Base-by-base conservation (phyloP, 768 basidiomycete species). In the Leucogyrophana mollusca region DNA sequence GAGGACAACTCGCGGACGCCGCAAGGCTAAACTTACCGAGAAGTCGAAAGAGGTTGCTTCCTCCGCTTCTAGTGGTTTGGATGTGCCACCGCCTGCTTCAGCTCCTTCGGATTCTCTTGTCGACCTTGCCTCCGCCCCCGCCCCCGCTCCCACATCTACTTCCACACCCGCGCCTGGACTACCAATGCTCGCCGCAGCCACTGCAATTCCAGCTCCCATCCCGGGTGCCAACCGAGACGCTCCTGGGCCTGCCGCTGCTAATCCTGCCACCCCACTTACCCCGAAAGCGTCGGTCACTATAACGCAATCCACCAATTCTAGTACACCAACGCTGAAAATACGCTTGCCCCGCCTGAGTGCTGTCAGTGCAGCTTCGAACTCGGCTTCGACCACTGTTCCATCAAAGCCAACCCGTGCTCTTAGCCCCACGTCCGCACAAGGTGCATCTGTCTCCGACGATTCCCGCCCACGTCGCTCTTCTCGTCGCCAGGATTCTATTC, bases 281-380 rank as follows among this genome's bases (percentile, higher is more conserved):
- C 64, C 64, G 25, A 68, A 65, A 40, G 59, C 64, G n/a, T 64
- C 64, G 10, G 56, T 65, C 23, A 68, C 59, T 1, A 64, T 68
- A 48, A 65, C 66, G 10, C 66, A 65, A 27, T 64, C 64, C 2
- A 46, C 48, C 27, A 50, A 59, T 34, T 66, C 64, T 7, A 54
- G 64, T 21, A 65, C 66, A 9, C 66, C 64, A 34, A 66, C 64
- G 16, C 59, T 66, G 21, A 66, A 66, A 54, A 66, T 66, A 22
- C 61, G 64, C 49, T 40, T 66, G 41, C 64, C 64, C 30, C 61
- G 64, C 40, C 40, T 65, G 33, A 56, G 61, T 18, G 57, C 64
- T 21, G 64, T 67, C 21, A 67, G 53, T 23, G 34, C 55, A 9
- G 52, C 59, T 22, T 43, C 54, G 32, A 60, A 64, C 9, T 49